Percentiles rank a stretch among this genome's conserved stretches.
These are phyloP conservation scores for Pseudonitzschia multistriata DNA, from an alignment of 108 stramenopile species.

Conservation along the genomic window DNA sequence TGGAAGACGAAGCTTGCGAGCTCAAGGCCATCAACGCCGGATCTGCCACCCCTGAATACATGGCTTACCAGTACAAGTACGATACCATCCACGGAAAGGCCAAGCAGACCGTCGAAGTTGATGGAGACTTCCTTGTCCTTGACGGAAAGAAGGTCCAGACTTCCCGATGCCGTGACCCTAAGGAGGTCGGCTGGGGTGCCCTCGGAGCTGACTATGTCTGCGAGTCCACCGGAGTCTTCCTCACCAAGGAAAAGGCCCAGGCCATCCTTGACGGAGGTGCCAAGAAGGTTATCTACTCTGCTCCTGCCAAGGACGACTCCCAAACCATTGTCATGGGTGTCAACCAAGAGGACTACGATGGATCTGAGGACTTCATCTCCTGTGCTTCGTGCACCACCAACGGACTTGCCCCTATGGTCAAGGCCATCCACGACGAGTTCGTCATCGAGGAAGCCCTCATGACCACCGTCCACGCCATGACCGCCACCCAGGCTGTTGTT, in stretches of 20 bases:
- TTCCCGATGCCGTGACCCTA: constrained; percentile 94
- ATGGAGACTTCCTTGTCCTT: constrained; percentile 96
- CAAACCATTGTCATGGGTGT: constrained; percentile 99
- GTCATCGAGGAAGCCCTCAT: constrained; percentile 98
- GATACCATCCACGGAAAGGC: constrained; percentile 99
- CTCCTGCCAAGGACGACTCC: constrained; percentile 99
- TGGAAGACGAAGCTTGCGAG: constrained; percentile 89
- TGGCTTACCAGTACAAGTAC: constrained; percentile 99
- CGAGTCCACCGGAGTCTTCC: constrained; percentile 99
- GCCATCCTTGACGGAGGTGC: constrained; percentile 97
- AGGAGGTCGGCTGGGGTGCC: constrained; percentile 94
- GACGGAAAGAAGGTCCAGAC: constrained; percentile 94
- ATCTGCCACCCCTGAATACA: constrained; percentile 96
- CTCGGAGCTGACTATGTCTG: constrained; percentile 97
- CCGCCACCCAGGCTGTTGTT: constrained; percentile 98
- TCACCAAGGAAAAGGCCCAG: constrained; percentile 93
- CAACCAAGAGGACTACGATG: constrained; percentile 92
- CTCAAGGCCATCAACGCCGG: constrained; percentile 96
- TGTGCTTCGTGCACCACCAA: constrained; percentile 99
- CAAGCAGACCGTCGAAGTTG: constrained; percentile 95
- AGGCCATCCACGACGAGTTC: constrained; percentile 98
- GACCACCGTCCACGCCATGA: constrained; percentile 99
- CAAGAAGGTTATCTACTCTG: constrained; percentile 99
- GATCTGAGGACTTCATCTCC: constrained; percentile 96
- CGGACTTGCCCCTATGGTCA: constrained; percentile 98